Percentiles rank a stretch among this genome's conserved stretches.
Evolutionary conservation across 176 grass and related monocot genomes (phyloP).

Genomic region (Avena eriantha): DNA sequence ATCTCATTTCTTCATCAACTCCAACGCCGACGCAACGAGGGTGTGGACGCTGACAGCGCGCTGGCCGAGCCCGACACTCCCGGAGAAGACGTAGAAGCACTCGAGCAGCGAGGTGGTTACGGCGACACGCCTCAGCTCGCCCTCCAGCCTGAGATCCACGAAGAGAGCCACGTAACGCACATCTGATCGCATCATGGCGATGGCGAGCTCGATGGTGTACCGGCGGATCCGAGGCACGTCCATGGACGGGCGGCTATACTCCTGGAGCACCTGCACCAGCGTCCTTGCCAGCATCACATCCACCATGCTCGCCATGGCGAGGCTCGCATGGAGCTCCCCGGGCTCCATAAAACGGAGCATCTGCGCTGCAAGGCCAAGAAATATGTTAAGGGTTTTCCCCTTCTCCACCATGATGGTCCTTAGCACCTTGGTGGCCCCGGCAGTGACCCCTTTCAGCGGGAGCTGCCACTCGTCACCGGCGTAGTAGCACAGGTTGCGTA

Average conservation of each 20-base stretch:
- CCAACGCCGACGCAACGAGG: background rate
- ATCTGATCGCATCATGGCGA: constrained; percentile 64
- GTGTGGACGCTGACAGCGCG: background rate
- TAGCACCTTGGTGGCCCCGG: constrained; percentile 37
- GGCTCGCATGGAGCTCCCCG: constrained; percentile 42
- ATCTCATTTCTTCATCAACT: background rate
- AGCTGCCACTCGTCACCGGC: background rate
- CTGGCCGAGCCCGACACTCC: background rate
- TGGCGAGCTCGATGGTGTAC: constrained; percentile 59
- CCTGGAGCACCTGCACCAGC: constrained; percentile 46
- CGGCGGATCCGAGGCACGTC: constrained; percentile 62
- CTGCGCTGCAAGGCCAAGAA: constrained; percentile 54
- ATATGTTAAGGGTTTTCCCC: constrained; percentile 60
- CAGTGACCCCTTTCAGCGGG: background rate
- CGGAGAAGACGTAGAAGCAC: background rate
- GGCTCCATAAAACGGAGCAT: constrained; percentile 55
- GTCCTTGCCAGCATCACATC: constrained; percentile 46
- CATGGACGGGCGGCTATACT: constrained; percentile 52
- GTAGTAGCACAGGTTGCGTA: background rate
- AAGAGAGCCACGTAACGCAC: constrained; percentile 43
- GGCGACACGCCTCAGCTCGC: constrained; percentile 41
- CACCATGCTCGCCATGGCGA: constrained; percentile 38
- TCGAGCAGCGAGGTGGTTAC: constrained; percentile 66
- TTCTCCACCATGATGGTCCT: constrained; percentile 60
- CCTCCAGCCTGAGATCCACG: constrained; percentile 51